phyloP scores from a whole-genome alignment of 192 early-diverging fungal genomes.

The Chytriomyces confervae region DNA sequence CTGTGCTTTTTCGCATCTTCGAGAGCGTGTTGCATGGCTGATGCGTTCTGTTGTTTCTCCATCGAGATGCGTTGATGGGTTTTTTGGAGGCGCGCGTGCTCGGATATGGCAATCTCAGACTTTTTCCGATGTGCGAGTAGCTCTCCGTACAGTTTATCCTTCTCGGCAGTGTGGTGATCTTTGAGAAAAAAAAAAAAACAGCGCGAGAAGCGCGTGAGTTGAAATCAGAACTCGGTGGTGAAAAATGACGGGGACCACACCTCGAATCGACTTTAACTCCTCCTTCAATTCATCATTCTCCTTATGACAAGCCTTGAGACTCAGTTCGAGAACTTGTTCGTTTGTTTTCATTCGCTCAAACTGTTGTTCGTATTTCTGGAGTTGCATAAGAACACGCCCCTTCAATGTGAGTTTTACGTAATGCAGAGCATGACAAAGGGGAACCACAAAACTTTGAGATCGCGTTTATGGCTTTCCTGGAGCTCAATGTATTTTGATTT shows the following conservation, averaged over 20 bases:
- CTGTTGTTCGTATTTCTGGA: slow-evolving; percentile 35
- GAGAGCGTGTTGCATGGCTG: slow-evolving; percentile 18
- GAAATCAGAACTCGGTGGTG: too few species aligned
- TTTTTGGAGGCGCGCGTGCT: slow-evolving; percentile 38
- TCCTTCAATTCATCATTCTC: slow-evolving; percentile 26
- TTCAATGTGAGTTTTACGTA: background rate
- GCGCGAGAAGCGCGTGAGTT: background rate
- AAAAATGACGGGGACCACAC: background rate
- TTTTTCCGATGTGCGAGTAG: slow-evolving; percentile 47
- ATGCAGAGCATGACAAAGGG: background rate
- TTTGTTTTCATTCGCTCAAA: slow-evolving; percentile 35
- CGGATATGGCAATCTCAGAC: slow-evolving; percentile 33
- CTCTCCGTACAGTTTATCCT: slow-evolving; percentile 52
- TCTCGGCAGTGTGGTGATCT: slow-evolving; percentile 47
- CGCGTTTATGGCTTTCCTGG: slow-evolving; percentile 55
- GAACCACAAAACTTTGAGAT: slow-evolving; percentile 47
- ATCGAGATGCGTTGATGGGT: slow-evolving; percentile 39
- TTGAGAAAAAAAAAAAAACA: background rate
- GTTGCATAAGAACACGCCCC: too few species aligned
- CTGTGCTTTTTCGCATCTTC: slow-evolving; percentile 39
- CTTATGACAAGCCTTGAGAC: slow-evolving; percentile 31
- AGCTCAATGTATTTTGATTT: slow-evolving; percentile 60
- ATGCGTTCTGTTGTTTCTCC: slow-evolving; percentile 43
- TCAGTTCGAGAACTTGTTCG: slow-evolving; percentile 32
- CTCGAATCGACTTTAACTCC: slow-evolving; percentile 24